phyloP scores from a whole-genome alignment of 495 filamentous ascomycete genomes.

The Delitschia confertaspora region DNA sequence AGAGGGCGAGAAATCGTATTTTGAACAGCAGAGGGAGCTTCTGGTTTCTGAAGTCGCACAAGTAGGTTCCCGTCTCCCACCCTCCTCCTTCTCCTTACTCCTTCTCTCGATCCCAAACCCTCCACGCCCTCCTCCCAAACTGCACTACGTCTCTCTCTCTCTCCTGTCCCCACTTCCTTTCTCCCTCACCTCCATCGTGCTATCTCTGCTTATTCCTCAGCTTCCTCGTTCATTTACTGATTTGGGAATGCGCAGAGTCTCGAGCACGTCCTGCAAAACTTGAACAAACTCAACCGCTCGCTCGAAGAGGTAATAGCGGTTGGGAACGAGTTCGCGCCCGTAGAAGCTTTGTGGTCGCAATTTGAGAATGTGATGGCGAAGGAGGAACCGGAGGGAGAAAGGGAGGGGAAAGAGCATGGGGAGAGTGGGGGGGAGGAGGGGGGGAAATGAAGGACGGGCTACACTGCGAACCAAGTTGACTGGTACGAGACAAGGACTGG shows the following conservation, averaged over 20 bases:
- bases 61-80: slow-evolving; percentile 40
- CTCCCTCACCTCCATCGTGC: not conserved
- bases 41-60: slow-evolving; percentile 70
- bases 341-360: slow-evolving; percentile 92
- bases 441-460: not conserved
- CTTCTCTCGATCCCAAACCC: no score
- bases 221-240: no score
- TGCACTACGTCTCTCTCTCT: no score
- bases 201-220: no score
- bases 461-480: no score
- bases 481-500: no score
- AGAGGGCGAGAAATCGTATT: slow-evolving; percentile 36
- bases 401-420: slow-evolving; percentile 18
- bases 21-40: slow-evolving; percentile 73
- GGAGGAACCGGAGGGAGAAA: slow-evolving; percentile 38
- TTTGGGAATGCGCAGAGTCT: slow-evolving; percentile 66
- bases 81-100: not conserved
- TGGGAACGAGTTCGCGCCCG: slow-evolving; percentile 92
- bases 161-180: not conserved
- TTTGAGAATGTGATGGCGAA: slow-evolving; percentile 95
- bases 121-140: not conserved
- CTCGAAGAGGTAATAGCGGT: slow-evolving; percentile 90
- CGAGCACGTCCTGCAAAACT: slow-evolving; percentile 89
- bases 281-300: slow-evolving; percentile 89
- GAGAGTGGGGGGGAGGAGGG: slow-evolving; percentile 6